phyloP scores from a whole-genome alignment of 352 stramenopile genomes.

The Phytophthora sp. region DNA sequence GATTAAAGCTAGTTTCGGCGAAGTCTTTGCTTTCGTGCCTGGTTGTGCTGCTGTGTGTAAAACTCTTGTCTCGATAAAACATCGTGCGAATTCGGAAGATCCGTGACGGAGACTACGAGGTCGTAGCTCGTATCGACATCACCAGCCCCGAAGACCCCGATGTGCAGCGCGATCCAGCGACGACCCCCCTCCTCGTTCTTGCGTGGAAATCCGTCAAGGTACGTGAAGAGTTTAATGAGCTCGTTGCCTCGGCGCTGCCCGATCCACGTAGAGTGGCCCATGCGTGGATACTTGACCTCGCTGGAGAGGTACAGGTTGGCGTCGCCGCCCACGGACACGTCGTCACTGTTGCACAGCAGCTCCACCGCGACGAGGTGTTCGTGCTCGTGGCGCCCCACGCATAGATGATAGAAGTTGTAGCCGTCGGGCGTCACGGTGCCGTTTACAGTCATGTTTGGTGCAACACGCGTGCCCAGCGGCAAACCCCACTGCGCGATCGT shows the following conservation, averaged over 20 bases:
- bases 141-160: slow-evolving; percentile 63
- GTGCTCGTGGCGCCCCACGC: slow-evolving; percentile 75
- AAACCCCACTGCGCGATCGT: slow-evolving; percentile 57
- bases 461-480: slow-evolving; percentile 56
- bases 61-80: slow-evolving; percentile 54
- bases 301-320: slow-evolving; percentile 79
- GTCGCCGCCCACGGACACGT: slow-evolving; percentile 38
- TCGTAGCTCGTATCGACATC: slow-evolving; percentile 44
- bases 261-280: slow-evolving; percentile 77
- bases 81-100: slow-evolving; percentile 61
- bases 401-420: slow-evolving; percentile 81
- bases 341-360: slow-evolving; percentile 40
- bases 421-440: slow-evolving; percentile 53
- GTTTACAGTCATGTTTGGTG: slow-evolving; percentile 73
- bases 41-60: slow-evolving; percentile 58
- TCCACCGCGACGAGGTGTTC: slow-evolving; percentile 80
- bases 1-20: slow-evolving; percentile 11
- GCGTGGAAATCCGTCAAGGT: slow-evolving; percentile 79
- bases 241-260: slow-evolving; percentile 63
- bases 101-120: slow-evolving; percentile 62
- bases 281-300: slow-evolving; percentile 64
- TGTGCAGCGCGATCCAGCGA: slow-evolving; percentile 72
- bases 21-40: slow-evolving; percentile 24
- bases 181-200: slow-evolving; percentile 43
- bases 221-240: slow-evolving; percentile 72